Percentiles rank a stretch among this genome's conserved stretches.
Conservation (phyloP, 176 grass and related monocot species). For the Olyra latifolia region DNA sequence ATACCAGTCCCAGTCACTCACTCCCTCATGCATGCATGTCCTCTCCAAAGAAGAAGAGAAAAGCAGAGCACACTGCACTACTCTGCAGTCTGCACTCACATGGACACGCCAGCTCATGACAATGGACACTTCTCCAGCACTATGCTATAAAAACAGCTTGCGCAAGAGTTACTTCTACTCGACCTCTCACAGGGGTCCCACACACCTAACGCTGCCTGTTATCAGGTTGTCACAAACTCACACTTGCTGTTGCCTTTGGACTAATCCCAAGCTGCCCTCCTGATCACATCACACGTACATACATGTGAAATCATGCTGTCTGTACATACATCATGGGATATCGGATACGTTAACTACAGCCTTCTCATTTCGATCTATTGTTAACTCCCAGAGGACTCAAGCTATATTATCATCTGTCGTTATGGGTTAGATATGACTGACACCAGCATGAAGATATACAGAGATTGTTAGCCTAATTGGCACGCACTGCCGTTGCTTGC, state of each 20-base stretch:
- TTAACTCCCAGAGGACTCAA: background rate
- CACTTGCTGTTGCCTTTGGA: background rate
- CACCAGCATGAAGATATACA: constrained; percentile 15
- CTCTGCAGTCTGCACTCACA: no score
- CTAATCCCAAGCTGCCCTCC: background rate
- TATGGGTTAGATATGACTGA: background rate
- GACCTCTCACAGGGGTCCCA: background rate
- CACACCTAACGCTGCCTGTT: background rate
- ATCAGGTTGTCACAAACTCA: background rate
- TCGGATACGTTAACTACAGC: background rate
- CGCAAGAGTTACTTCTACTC: constrained; percentile 57
- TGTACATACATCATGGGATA: constrained; percentile 24
- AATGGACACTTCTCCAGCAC: background rate
- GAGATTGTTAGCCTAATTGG: background rate
- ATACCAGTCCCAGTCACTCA: no score
- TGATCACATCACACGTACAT: constrained; percentile 20
- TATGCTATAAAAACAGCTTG: constrained; percentile 3
- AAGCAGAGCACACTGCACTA: no score
- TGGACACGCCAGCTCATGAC: constrained; percentile 13
- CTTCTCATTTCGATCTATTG: background rate
- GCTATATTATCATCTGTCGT: background rate
- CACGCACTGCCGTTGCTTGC: background rate
- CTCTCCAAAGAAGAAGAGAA: background rate
- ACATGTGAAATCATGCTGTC: constrained; percentile 37
- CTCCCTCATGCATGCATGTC: background rate